Percentiles rank a stretch among this genome's conserved stretches.
phyloP scores from a whole-genome alignment of 306 rosid genomes.

The Trifolium repens region DNA sequence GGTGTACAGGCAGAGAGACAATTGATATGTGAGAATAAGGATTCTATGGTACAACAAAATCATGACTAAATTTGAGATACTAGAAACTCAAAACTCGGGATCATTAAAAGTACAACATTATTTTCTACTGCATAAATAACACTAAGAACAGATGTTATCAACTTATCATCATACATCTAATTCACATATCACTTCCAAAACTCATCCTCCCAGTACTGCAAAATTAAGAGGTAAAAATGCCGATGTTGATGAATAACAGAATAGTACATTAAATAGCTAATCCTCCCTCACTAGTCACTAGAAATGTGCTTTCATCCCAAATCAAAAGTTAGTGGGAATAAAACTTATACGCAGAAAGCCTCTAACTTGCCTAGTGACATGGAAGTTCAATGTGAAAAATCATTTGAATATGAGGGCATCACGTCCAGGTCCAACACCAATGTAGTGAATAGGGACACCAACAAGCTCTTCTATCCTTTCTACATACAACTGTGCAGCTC shows the following conservation, averaged over 20 bases:
- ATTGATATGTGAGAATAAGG: constrained; percentile 7
- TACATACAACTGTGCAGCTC: constrained; percentile 72
- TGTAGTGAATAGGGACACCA: constrained; percentile 85
- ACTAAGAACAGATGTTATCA: constrained; percentile 26
- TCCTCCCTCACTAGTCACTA: constrained; percentile 49
- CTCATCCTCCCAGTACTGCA: constrained; percentile 37
- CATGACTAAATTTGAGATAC: constrained; percentile 14
- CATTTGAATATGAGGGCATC: constrained; percentile 89
- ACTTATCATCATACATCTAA: constrained; percentile 35
- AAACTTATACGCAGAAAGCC: constrained; percentile 37
- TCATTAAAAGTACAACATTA: constrained; percentile 19
- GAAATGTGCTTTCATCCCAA: constrained; percentile 35
- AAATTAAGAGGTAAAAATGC: constrained; percentile 33
- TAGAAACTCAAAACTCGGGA: constrained; percentile 1
- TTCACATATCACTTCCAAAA: constrained; percentile 15
- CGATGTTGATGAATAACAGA: constrained; percentile 22
- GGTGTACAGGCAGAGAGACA: neutral
- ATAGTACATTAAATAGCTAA: constrained; percentile 40
- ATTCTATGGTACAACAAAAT: constrained; percentile 32
- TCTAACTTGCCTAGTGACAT: constrained; percentile 41
- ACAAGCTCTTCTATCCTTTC: constrained; percentile 92
- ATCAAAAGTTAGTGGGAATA: constrained; percentile 35
- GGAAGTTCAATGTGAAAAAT: constrained; percentile 31
- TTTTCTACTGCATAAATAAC: constrained; percentile 36
- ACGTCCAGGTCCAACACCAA: constrained; percentile 96